Base-by-base conservation (phyloP, 495 filamentous ascomycete species). In the Penicillium soppii region DNA sequence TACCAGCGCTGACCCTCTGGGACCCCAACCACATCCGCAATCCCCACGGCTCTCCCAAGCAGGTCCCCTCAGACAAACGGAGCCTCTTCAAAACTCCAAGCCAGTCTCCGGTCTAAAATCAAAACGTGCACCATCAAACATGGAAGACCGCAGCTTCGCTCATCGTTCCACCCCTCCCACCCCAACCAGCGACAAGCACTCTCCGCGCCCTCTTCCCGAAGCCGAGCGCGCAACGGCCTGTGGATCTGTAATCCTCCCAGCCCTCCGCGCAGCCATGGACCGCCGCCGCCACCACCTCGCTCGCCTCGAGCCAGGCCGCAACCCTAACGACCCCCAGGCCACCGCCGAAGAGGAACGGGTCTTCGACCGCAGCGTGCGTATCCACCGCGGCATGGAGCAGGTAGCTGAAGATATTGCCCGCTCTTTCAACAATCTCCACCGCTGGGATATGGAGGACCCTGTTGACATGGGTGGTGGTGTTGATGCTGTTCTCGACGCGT, bases 401-500 rank as follows among this genome's bases (percentile, higher is more conserved):
- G 75, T 92, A 16, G 85, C 94, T 6, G 82, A 81, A 52, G 91
- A 92, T 53, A 74, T 91, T 7, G 84, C 83, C 3, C 77, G 85
- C 40, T 75, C 91, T 13, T 92, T 95, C 63, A 82, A 81, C 56
- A 89, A 94, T 66, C 89, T 98, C 54, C 92, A 98, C 62, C 80
- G 84, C 37, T 87, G 83, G 69, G 94, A 98, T 65, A 84, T 82
- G 62, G 81, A 83, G 38, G 85, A 86, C 43, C 87, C 89, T 5
- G 90, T 98, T 2, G 87, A 89, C 0, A 96, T 97, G 94, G 92
- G 90, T 4, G 86, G 86, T 30, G 91, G 89, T 10, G 89, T 96
- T 15, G 81, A 83, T 39, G 86, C 85, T 0, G 94, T 97, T 55
- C 71, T 97, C 25, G 94, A 98, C 67, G 92, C 89, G 2, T 83